Evolutionary conservation across 164 flowering plant genomes (phyloP), one percentile per base, ranked within the genome.

Genomic region (Pachysandra terminalis): DNA sequence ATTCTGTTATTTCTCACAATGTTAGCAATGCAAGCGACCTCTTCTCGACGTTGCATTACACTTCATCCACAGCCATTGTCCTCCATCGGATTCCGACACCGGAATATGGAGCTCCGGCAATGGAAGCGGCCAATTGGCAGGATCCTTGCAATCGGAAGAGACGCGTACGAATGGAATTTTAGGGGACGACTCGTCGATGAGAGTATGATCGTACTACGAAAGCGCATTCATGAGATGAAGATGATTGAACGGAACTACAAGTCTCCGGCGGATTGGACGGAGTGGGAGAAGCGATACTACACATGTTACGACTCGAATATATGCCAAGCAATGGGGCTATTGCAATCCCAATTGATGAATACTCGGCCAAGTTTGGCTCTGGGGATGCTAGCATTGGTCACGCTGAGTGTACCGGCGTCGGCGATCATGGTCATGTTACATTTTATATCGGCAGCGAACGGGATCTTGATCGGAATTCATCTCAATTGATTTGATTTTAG

Each of bases 171-270:
- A 3, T 19, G n/a, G 19, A 60, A 60, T 28, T 32, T 17, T 19
- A 35, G 41, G 21, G 72, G 66, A 32, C n/a, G 66, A 16, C 49
- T 62, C 16, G 73, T 62, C 5, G 73, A 74, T 25, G 69, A 74
- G 56, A 68, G 63, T 48, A 61, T 69, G 69, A 52, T 68, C 54
- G 74, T 71, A 17, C 61, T 75, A 21, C 22, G 78, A 15, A 66
- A 41, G 67, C 51, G 69, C 15, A 71, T 75, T 28, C 71, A 71
- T 59, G 71, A 75, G 58, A 71, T 67, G 63, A 75, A 71, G 68
- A 54, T 71, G 71, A 22, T 62, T 1, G 74, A 75, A 62, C 53
- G 55, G 59, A 70, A 62, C 22, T 4, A 70, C 21, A 67, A 74
- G 52, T 51, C 70, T 12, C 65, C 73, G 10, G 13, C 51, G 5